Base-by-base conservation (phyloP, 2,329 filamentous ascomycete species). In the Nothophaeocryptopus gaeumannii region DNA sequence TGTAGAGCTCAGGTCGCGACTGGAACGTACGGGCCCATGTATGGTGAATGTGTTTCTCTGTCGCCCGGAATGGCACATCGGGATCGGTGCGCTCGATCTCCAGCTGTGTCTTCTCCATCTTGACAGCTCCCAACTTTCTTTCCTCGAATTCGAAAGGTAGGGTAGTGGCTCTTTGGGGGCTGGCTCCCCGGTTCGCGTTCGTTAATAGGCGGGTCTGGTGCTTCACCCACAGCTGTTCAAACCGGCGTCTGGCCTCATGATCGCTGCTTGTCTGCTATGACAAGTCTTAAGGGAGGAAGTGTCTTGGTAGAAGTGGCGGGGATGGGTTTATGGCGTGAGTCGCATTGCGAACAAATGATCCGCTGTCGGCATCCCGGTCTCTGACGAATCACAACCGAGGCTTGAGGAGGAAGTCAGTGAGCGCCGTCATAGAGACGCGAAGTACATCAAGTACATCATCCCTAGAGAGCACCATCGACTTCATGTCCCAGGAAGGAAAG, bases 11-110 rank as follows among this genome's bases (percentile, higher is more conserved):
- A 2, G 93, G 93, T 13, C 84, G 81, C 43, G 86, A 93, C 63
- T 87, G 85, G 74, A 95, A 96, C 42, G 93, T 97, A 65, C 85
- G 85, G 34, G 93, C 93, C 93, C 93, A 99, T 14, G 93, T 99
- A 63, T 85, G 85, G 74, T 97, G 93, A 41, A 84, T 72, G 69
- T 97, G 84, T 45, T 81, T 76, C 52, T 80, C 75, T 50, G 78
- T 78, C 5, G 88, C 88, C 67, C 85, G 87, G 74, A 97, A 96
- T 37, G 89, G 83, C 34, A 93, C 71, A 51, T 74, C 70, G 58
- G 81, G 77, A 63, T 84, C 76, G 66, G 82, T 77, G 56, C 75
- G 76, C 31, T 75, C 73, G 55, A 85, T 73, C 67, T 85, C 82
- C 54, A 48, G 42, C 37, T 46, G 36, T 14, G 53, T 44, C 37